These are phyloP conservation scores for Aureobasidium lini DNA, from an alignment of 2,329 filamentous ascomycete species.

Conservation along the genomic window DNA sequence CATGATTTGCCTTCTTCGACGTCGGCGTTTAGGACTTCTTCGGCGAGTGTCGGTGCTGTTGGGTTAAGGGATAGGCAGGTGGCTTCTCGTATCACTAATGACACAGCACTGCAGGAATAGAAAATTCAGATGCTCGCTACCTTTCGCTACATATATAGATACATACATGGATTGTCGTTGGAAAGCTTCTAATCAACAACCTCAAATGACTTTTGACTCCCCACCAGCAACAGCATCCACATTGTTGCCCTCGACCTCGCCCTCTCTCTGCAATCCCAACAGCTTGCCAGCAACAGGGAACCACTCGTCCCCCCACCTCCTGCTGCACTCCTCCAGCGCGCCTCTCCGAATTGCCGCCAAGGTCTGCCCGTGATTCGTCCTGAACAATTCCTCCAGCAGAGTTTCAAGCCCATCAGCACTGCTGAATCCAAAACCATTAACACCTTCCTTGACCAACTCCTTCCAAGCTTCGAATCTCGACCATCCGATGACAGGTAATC, in stretches of 20 bases:
- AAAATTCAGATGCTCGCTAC: too few species aligned
- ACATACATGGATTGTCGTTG: too few species aligned
- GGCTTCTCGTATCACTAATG: neutral
- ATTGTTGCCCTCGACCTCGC: neutral
- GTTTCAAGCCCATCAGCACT: slow-evolving; percentile 58
- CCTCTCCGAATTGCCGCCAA: slow-evolving; percentile 60
- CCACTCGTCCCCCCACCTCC: slow-evolving; percentile 92
- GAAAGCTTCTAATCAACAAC: too few species aligned
- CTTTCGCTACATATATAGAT: too few species aligned
- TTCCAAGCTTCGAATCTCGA: slow-evolving; percentile 77
- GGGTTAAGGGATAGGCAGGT: neutral
- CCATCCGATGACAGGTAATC: slow-evolving; percentile 84
- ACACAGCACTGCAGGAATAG: neutral
- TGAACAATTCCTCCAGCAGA: slow-evolving; percentile 60
- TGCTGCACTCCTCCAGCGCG: slow-evolving; percentile 69
- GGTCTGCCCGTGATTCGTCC: slow-evolving; percentile 39
- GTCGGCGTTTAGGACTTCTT: slow-evolving; percentile 56
- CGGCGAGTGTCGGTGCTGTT: slow-evolving; percentile 27
- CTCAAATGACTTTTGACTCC: too few species aligned
- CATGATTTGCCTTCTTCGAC: slow-evolving; percentile 51
- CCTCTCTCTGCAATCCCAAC: neutral
- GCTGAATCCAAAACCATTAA: slow-evolving; percentile 80
- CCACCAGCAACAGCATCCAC: neutral
- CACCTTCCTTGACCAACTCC: slow-evolving; percentile 80
- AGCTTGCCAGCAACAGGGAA: slow-evolving; percentile 61